These are phyloP conservation scores for Amylocystis lapponica DNA, from an alignment of 768 basidiomycete species.

Conservation along the genomic window DNA sequence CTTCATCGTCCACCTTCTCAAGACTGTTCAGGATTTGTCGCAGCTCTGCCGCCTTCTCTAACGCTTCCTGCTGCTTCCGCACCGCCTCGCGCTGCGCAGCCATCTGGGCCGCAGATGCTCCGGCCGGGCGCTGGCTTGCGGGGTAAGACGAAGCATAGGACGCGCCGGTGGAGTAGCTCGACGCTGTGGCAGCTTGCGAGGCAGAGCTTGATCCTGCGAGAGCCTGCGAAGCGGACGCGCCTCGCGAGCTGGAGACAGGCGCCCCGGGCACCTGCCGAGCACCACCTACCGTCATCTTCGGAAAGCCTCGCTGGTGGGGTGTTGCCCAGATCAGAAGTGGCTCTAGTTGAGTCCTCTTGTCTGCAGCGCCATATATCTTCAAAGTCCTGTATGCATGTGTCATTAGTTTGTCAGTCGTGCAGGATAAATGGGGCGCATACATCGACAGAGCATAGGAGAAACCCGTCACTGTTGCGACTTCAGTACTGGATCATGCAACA, in stretches of 20 bases:
- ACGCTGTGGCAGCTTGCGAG: not conserved
- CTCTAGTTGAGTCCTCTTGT: conserved; percentile 56
- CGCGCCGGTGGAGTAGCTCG: not conserved
- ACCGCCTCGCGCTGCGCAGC: conserved; percentile 31
- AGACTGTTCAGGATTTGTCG: conserved; percentile 55
- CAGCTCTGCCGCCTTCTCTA: conserved; percentile 62
- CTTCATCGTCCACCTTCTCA: conserved; percentile 76
- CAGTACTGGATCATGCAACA: not conserved
- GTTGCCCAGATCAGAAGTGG: conserved; percentile 71
- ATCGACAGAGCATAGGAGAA: conserved; percentile 53
- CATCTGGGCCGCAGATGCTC: conserved; percentile 30
- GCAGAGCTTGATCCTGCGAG: conserved; percentile 5
- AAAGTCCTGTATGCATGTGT: conserved; percentile 42
- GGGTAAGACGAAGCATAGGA: not conserved
- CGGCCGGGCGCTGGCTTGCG: conserved; percentile 12
- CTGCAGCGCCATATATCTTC: conserved; percentile 64
- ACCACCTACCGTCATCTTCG: conserved; percentile 6
- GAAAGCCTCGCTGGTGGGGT: conserved; percentile 57
- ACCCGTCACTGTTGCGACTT: conserved; percentile 21
- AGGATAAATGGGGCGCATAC: conserved; percentile 32
- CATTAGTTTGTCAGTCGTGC: not conserved
- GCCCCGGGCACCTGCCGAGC: conserved; percentile 12
- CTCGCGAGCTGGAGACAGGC: no score
- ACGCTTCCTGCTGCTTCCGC: conserved; percentile 44
- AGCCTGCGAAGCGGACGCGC: not conserved